Conservation (phyloP, 805 yeast genomes). For the Metschnikowia drakensbergensis region DNA sequence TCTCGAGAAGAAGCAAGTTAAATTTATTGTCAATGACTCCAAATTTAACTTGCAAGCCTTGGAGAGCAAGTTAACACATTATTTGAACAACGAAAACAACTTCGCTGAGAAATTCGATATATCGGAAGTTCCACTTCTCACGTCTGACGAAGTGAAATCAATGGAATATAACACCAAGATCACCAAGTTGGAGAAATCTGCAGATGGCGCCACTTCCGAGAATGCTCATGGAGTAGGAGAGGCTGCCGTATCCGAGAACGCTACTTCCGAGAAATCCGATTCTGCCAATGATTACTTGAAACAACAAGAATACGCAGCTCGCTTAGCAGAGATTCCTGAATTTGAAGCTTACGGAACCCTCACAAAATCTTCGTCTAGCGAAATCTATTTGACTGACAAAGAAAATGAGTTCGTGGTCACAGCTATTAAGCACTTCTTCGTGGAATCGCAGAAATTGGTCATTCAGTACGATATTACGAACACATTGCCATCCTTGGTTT, state of each 20-base stretch:
- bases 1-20: constrained; percentile 36
- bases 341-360: constrained; percentile 69
- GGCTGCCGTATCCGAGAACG: constrained; percentile 4
- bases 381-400: constrained; percentile 73
- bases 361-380: constrained; percentile 61
- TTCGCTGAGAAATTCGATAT: constrained; percentile 67
- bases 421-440: constrained; percentile 77
- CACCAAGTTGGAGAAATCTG: constrained; percentile 30
- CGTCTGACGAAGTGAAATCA: constrained; percentile 67
- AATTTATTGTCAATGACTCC: constrained; percentile 61
- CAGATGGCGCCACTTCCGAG: constrained; percentile 17
- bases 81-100: constrained; percentile 54
- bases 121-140: constrained; percentile 56
- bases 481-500: constrained; percentile 72
- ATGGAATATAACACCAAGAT: constrained; percentile 55
- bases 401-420: constrained; percentile 91
- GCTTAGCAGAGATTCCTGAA: constrained; percentile 67
- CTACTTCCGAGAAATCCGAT: constrained; percentile 22
- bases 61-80: constrained; percentile 71
- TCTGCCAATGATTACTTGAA: constrained; percentile 30
- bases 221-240: constrained; percentile 14
- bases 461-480: constrained; percentile 81
- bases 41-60: constrained; percentile 71
- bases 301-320: constrained; percentile 68
- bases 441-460: constrained; percentile 60